phyloP scores from a whole-genome alignment of 805 yeast species.

The Saccharomycopsis javanensis region DNA sequence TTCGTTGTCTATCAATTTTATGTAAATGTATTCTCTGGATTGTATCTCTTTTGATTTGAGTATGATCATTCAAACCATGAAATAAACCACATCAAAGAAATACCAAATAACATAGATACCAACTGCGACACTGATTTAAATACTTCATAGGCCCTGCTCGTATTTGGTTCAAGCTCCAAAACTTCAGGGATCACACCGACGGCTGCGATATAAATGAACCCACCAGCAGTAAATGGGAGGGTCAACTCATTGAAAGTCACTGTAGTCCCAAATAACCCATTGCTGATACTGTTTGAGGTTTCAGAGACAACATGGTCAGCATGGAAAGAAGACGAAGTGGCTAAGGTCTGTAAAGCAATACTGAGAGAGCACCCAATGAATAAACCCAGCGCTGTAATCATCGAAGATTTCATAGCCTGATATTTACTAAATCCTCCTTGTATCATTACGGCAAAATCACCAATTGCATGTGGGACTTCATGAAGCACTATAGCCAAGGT shows the following conservation, averaged over 20 bases:
- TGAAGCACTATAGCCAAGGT: conserved; percentile 64
- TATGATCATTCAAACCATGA: conserved; percentile 34
- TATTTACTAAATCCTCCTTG: conserved; percentile 59
- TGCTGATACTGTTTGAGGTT: conserved; percentile 15
- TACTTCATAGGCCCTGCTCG: conserved; percentile 31
- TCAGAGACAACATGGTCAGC: background rate
- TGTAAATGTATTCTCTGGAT: no score
- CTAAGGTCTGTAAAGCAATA: conserved; percentile 40
- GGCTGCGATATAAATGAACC: conserved; percentile 61
- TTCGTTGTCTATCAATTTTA: no score
- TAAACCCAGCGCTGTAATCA: conserved; percentile 57
- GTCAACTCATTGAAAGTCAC: conserved; percentile 43
- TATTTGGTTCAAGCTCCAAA: conserved; percentile 33
- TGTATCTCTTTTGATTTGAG: no score
- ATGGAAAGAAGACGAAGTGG: conserved; percentile 19
- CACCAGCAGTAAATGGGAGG: conserved; percentile 69
- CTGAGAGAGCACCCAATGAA: conserved; percentile 58
- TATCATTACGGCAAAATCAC: conserved; percentile 65
- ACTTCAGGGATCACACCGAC: conserved; percentile 72
- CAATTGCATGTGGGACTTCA: conserved; percentile 75
- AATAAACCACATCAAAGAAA: conserved; percentile 45
- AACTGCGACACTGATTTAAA: conserved; percentile 38
- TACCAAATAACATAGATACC: conserved; percentile 41
- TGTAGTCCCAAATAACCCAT: conserved; percentile 41
- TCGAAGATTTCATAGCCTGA: conserved; percentile 59